Base-by-base conservation (phyloP, 208 protist species). In the Acanthamoeba triangularis region DNA sequence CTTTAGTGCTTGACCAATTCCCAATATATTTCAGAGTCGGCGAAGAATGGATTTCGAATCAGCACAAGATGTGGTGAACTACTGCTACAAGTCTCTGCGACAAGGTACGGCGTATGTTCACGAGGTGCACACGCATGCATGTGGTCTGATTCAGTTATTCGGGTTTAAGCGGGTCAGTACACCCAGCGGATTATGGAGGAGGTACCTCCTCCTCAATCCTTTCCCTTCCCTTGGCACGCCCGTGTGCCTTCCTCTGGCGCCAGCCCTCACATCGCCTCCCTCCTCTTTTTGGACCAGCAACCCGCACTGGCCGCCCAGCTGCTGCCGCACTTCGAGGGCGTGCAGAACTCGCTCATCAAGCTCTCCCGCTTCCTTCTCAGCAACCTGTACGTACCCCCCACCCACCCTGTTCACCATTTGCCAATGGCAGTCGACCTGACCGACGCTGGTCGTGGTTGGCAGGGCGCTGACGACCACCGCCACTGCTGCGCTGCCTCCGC, bases 281-380 rank as follows among this genome's bases (percentile, higher is more conserved):
- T 23, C 56, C 56, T 61, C 16, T 13, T 25, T 3, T n/a, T 16
- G 33, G n/a, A n/a, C n/a, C n/a, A 87, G 78, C 78, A 87, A 87
- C 78, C 78, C 78, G 44, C 78, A 5, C 47, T 87, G 78, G 78
- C 78, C 10, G 25, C 1, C 6, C 78, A 87, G 49, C 47, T 87
- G 37, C 37, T 61, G 78, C 78, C 78, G 5, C 78, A 61, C 20
- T 61, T 87, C 6, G 78, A 87, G 49, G 37, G 3, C 7, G 78
- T 87, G 41, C 78, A 87, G 49, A 87, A 87, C 49, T 87, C 78
- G 28, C 49, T 87, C 25, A 87, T 87, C 78, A 87, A 87, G 49
- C 78, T 87, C 25, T 87, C 78, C 28, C 78, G 78, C 49, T 87
- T 87, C 78, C 44, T 87, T 37, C 49, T 87, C 30, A 37, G 30